Base-by-base conservation (phyloP, 345 rosid genomes). In the Populus deltoides region DNA sequence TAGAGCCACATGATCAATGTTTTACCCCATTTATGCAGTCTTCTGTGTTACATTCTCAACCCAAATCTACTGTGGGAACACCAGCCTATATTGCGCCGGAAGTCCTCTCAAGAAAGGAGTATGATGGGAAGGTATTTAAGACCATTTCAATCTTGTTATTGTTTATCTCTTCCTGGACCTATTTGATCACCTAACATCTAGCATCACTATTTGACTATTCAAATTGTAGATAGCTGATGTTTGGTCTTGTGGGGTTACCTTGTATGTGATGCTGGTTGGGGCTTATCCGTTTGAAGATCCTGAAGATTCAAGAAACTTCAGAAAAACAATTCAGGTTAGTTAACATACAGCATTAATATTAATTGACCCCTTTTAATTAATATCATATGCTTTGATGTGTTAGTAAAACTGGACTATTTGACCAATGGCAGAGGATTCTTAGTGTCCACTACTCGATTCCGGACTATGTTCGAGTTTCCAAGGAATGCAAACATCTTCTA, bases 391-490 rank as follows among this genome's bases (percentile, higher is more conserved):
- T 63, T 72, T 35, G 33, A 74, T 63, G 1, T 31, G 36, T 55
- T 53, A 53, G 20, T 55, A 22, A 29, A 36, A 35, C 16, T 38
- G 36, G 25, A 12, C 45, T 29, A 8, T 29, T 7, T 41, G 25
- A 33, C 29, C 38, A 55, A 51, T 72, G 55, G 53, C 99, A 96
- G 99, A 81, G 99, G 87, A 96, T 96, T 81, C 88, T 96, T 66
- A 91, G 90, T 65, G 94, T 92, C 75, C 92, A 90, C 67, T 93
- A 93, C 79, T 89, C 98, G 5, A 95, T 95, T 76, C 99, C 99
- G 3, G 96, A 88, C 68, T 93, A 92, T 71, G 93, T 95, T 61
- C 89, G 96, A 71, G 88, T 95, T 67, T 89, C 98, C 38, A 66
- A 82, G 45, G 99, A 91, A 18, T 95, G 99, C 74, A 86, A 78